Evolutionary conservation across 1,139 yeast genomes (phyloP), one percentile per base, ranked within the genome.

Genomic region (Groenewaldozyma sp.): DNA sequence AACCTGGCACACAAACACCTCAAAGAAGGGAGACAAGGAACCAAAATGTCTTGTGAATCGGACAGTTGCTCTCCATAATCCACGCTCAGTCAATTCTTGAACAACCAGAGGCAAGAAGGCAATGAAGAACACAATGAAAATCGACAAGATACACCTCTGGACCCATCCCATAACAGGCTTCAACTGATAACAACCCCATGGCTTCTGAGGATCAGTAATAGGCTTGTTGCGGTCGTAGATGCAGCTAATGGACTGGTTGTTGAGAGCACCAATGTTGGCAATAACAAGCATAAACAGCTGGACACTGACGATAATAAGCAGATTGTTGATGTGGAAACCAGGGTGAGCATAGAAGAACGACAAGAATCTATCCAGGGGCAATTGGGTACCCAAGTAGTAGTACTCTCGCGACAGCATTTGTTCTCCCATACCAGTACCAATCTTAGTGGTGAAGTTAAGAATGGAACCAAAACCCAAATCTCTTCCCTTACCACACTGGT

Each of bases 361-460:
- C 60, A 91, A 74, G 80, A 91, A 91, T 65, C 98, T 82, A 64
- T 91, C 98, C 54, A 91, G 71, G 43, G 97, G 98, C 56, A 91
- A 76, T 67, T 91, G 98, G 46, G 98, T 91, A 55, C 97, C 95
- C 63, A 91, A 72, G 66, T 91, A 91, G 68, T 88, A 91, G 70
- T 91, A 91, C 67, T 91, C 98, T 71, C 98, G 83, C 43, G 96
- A 87, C 60, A 91, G 73, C 93, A 91, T 88, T 68, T 91, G 98
- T 68, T 91, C 98, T 69, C 98, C 98, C 98, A 91, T 91, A 82
- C 98, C 98, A 58, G 97, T 95, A 73, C 98, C 98, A 78, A 91
- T 91, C 74, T 91, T 91, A 46, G 98, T 91, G 28, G 97, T 91
- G 78, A 91, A 91, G 69, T 91, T 91, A 73, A 91, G 77, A 74